Evolutionary conservation across 73 alveolate genomes (phyloP).

Genomic region (Diophrys sp.): DNA sequence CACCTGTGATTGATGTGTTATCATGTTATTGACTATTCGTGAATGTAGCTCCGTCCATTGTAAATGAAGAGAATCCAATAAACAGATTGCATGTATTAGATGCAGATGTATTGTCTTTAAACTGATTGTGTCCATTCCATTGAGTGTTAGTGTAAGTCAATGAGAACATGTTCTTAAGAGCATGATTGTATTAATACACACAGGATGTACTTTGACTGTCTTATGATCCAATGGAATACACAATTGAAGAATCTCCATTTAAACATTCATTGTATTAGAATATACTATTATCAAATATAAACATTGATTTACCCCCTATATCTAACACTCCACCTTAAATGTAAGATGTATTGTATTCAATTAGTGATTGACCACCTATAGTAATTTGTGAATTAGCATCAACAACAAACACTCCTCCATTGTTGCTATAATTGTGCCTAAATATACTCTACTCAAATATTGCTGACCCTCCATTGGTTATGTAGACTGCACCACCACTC

Average conservation of each 20-base stretch:
- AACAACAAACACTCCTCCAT: neutral
- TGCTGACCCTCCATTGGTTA: neutral
- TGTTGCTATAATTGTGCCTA: neutral
- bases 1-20: neutral
- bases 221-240: neutral
- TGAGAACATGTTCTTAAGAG: neutral
- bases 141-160: constrained; percentile 1
- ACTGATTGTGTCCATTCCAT: neutral
- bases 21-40: neutral
- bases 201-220: neutral
- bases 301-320: neutral
- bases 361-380: neutral
- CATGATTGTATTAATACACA: neutral
- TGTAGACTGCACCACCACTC: neutral
- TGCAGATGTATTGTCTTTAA: neutral
- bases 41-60: neutral
- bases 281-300: neutral
- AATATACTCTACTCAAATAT: neutral
- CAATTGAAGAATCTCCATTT: constrained; percentile 5
- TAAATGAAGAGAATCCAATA: neutral
- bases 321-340: constrained; percentile 11
- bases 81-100: constrained; percentile 1
- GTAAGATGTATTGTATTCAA: neutral
- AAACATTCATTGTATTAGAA: neutral
- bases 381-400: constrained; percentile 2